Conservation (phyloP, 805 yeast genomes). For the Hanseniaspora nectarophila region DNA sequence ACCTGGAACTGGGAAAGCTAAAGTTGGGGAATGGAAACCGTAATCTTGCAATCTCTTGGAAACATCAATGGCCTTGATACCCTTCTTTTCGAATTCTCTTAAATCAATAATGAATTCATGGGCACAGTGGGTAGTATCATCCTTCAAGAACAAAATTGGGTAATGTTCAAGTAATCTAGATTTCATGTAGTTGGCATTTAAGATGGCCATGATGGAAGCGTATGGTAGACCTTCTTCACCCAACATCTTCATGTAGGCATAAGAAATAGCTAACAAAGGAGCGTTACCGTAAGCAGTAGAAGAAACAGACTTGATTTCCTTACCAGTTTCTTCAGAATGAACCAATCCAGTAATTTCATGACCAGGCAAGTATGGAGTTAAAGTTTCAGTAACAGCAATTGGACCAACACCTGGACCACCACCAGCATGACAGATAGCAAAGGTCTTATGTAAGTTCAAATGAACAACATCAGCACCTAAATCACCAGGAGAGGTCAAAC, state of each 20-base stretch:
- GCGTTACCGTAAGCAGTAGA: slow-evolving; percentile 97
- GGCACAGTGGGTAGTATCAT: slow-evolving; percentile 61
- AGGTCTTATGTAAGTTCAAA: slow-evolving; percentile 90
- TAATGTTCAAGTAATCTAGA: slow-evolving; percentile 57
- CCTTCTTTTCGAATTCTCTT: slow-evolving; percentile 65
- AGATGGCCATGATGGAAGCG: slow-evolving; percentile 80
- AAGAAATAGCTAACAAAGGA: slow-evolving; percentile 80
- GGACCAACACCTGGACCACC: slow-evolving; percentile 99
- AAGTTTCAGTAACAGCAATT: slow-evolving; percentile 77
- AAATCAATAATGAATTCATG: slow-evolving; percentile 92
- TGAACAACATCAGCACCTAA: slow-evolving; percentile 98
- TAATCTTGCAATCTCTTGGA: slow-evolving; percentile 96
- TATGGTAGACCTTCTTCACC: slow-evolving; percentile 75
- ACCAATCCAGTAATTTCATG: slow-evolving; percentile 40
- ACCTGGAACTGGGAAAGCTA: slow-evolving; percentile 97
- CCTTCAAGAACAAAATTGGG: slow-evolving; percentile 62
- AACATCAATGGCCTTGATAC: slow-evolving; percentile 88
- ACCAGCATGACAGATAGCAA: slow-evolving; percentile 97
- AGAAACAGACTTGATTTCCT: slow-evolving; percentile 64
- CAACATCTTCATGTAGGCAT: slow-evolving; percentile 88
- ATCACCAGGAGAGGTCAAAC: slow-evolving; percentile 93
- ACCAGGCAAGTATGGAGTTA: slow-evolving; percentile 68
- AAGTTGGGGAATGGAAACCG: slow-evolving; percentile 97
- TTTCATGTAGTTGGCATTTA: slow-evolving; percentile 95
- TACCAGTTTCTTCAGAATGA: slow-evolving; percentile 25